A percentile compares a stretch with the other conserved stretches of the same genome.
These are phyloP conservation scores for Panicum hallii DNA, from an alignment of 202 grass and related monocot genomes.

Conservation along the genomic window DNA sequence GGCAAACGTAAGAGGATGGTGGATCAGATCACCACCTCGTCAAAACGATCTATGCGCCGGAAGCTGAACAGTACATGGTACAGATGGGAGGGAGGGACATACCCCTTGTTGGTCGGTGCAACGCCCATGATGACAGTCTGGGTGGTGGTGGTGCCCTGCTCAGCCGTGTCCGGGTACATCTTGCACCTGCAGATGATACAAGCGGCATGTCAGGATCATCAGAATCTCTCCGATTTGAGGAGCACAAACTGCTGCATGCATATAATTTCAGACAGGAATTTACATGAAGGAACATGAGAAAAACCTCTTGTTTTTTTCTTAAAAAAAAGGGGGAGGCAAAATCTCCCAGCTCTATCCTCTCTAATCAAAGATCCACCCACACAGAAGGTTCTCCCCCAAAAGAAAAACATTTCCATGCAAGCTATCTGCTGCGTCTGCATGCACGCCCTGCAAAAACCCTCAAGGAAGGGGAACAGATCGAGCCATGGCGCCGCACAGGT, in stretches of 20 bases:
- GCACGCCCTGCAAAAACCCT: too few relatives aligned
- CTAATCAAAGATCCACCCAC: neutral
- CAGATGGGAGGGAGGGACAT: neutral
- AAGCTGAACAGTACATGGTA: neutral
- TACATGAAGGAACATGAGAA: neutral
- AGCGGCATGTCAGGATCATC: neutral
- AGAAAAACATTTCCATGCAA: neutral
- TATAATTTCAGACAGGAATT: neutral
- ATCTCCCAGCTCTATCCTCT: neutral
- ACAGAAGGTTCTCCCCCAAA: neutral
- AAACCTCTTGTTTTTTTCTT: neutral
- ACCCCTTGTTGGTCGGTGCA: conserved; percentile 63
- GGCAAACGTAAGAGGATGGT: neutral
- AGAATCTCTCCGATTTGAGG: neutral
- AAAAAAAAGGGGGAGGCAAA: neutral
- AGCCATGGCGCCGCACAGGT: too few relatives aligned
- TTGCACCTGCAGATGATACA: conserved; percentile 53
- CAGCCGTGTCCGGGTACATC: conserved; percentile 71
- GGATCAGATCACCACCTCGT: neutral
- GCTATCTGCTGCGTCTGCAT: too few relatives aligned
- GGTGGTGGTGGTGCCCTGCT: conserved; percentile 54
- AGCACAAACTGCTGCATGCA: neutral
- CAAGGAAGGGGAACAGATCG: too few relatives aligned
- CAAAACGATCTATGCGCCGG: neutral
- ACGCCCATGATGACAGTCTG: conserved; percentile 63